Evolutionary conservation across 2,329 filamentous ascomycete genomes (phyloP).

Genomic region (Metarhizium album): DNA sequence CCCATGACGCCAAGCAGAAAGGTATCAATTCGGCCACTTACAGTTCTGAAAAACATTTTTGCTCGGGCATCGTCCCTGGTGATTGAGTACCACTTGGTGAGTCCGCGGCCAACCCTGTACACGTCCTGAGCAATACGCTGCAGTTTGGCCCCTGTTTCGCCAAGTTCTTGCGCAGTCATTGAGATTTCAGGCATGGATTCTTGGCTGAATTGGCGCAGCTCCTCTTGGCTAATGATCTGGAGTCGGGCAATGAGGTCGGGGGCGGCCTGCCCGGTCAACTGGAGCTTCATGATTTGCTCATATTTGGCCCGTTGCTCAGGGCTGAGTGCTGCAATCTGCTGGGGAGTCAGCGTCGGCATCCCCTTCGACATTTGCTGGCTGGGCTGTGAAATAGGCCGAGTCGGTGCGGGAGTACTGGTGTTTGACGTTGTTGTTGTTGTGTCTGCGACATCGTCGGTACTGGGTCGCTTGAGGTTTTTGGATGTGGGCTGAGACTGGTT

Average conservation of each 20-base stretch:
- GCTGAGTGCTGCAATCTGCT: constrained; percentile 28
- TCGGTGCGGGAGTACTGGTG: constrained; percentile 6
- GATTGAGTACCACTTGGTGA: constrained; percentile 37
- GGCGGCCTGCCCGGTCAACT: constrained; percentile 16
- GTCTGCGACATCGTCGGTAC: constrained; percentile 33
- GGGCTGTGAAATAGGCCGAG: constrained; percentile 16
- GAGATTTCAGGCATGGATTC: constrained; percentile 34
- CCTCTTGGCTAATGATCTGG: constrained; percentile 27
- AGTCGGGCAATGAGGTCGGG: constrained; percentile 21
- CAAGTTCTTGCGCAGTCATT: constrained; percentile 34
- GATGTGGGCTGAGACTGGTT: constrained; percentile 14
- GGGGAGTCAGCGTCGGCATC: constrained; percentile 16
- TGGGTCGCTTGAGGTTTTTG: constrained; percentile 42
- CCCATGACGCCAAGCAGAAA: neutral
- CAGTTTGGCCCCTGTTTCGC: constrained; percentile 34
- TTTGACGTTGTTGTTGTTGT: constrained; percentile 12
- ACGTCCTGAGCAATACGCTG: constrained; percentile 30
- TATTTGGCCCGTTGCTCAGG: constrained; percentile 36
- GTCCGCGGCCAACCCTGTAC: constrained; percentile 30
- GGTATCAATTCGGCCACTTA: constrained; percentile 24
- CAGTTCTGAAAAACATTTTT: constrained; percentile 41
- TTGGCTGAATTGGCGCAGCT: constrained; percentile 25
- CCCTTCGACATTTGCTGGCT: constrained; percentile 13
- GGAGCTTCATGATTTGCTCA: constrained; percentile 26
- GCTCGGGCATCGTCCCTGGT: constrained; percentile 39